Evolutionary conservation across 2,329 filamentous ascomycete species (phyloP), one percentile per base, ranked within the genome.

Genomic region (Herpomyces periplanetae): DNA sequence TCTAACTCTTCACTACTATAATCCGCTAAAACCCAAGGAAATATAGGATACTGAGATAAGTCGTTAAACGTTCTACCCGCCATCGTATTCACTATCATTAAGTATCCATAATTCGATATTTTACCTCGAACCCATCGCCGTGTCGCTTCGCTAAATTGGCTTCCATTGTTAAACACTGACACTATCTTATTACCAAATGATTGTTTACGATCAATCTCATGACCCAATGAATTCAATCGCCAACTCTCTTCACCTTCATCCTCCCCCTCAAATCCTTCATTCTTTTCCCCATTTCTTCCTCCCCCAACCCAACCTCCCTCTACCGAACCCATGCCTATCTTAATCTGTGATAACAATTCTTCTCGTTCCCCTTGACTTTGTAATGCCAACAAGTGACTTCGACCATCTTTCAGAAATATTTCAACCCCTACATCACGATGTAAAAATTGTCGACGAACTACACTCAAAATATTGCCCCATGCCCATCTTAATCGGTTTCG

Each of bases 31-130:
- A 96, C 61, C 80, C 80, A 96, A 0, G 80, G 80, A 27, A 96
- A 96, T 8, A 96, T 73, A 0, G 80, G 80, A 31, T 96, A 96
- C 31, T 96, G 84, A 0, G 80, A 96, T 8, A 96, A 45, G 33
- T 96, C 80, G 32, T 96, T 96, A 43, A 96, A 96, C 0, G 80
- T 91, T 20, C 80, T 51, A 2, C 80, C 80, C 11, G 84, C 84
- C 51, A 96, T 68, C 0, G 80, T 91, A 33, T 96, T 96, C 32
- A 96, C 59, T 24, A 88, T 58, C 75, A 96, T 96, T 13, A 96
- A 51, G 33, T 96, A 96, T 37, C 91, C 71, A 31, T 96, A 96
- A 36, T 96, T 96, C 7, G 75, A 91, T 19, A 91, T 69, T 31
- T 96, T 80, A 6, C 84, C 80, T 33, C 60, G 63, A 23, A 80